A percentile compares a stretch with the other conserved stretches of the same genome.
Conservation (phyloP, 805 yeast species). For the Lachancea fermentati region DNA sequence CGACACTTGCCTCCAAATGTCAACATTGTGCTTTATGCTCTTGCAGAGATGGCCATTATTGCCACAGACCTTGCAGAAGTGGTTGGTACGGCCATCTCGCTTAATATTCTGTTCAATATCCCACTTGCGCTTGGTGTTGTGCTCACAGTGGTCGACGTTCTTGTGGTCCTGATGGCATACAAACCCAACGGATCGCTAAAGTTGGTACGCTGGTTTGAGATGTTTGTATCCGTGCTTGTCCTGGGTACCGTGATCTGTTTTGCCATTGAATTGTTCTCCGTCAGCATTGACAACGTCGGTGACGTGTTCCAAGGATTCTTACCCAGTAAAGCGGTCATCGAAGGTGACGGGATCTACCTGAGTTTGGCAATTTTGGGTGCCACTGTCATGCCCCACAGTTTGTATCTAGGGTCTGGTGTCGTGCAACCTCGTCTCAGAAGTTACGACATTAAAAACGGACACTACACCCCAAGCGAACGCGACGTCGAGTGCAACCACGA, state of each 20-base stretch:
- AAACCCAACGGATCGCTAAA: conserved; percentile 77
- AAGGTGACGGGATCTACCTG: conserved; percentile 63
- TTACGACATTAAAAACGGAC: conserved; percentile 64
- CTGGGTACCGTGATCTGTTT: conserved; percentile 82
- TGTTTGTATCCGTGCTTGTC: conserved; percentile 71
- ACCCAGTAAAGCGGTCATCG: conserved; percentile 45
- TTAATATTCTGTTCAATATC: conserved; percentile 72
- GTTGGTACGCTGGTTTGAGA: conserved; percentile 74
- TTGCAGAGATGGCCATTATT: conserved; percentile 86
- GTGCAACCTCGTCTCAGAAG: conserved; percentile 82
- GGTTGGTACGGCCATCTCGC: conserved; percentile 93
- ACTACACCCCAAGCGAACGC: conserved; percentile 39
- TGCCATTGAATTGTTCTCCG: conserved; percentile 67
- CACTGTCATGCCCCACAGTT: conserved; percentile 91
- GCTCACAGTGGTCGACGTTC: conserved; percentile 78
- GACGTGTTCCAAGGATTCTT: conserved; percentile 67
- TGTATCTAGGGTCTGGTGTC: conserved; percentile 82
- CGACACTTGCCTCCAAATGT: conserved; percentile 60
- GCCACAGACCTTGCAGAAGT: conserved; percentile 97
- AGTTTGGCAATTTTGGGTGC: conserved; percentile 88
- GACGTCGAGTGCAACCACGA: conserved; percentile 35
- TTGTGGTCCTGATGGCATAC: conserved; percentile 82
- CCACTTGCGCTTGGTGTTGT: conserved; percentile 83
- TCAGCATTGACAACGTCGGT: conserved; percentile 47
- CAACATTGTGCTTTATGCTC: conserved; percentile 57